A percentile compares a stretch with the other conserved stretches of the same genome.
Conservation (phyloP, 2,329 filamentous ascomycete genomes). For the Pseudocercospora cruenta region DNA sequence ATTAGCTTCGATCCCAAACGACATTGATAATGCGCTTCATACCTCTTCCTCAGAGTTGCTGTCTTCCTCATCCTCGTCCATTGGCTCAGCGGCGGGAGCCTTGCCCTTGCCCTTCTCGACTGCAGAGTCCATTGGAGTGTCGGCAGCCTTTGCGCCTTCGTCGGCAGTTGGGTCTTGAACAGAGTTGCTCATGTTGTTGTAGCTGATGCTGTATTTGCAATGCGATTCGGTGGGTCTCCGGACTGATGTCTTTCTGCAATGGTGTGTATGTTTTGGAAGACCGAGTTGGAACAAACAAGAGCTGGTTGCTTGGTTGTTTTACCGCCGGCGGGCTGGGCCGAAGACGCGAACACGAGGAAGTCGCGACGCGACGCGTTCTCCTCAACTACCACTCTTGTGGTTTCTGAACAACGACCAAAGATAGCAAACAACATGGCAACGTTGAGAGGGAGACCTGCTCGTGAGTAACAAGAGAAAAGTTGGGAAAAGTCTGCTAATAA, state of each 20-base stretch:
- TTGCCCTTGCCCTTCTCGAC: slow-evolving; percentile 86
- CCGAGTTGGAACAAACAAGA: not conserved
- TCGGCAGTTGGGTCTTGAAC: slow-evolving; percentile 30
- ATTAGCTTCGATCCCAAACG: slow-evolving; percentile 5
- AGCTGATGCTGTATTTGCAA: not conserved
- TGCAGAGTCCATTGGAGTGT: slow-evolving; percentile 47
- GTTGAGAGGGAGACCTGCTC: slow-evolving; percentile 65
- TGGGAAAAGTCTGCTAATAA: slow-evolving; percentile 1
- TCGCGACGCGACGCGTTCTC: slow-evolving; percentile 13
- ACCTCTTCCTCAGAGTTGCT: slow-evolving; percentile 46
- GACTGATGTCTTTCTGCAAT: not conserved
- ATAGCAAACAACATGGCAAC: slow-evolving; percentile 39
- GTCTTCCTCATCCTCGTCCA: slow-evolving; percentile 45
- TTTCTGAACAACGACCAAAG: not conserved
- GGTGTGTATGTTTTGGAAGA: not conserved
- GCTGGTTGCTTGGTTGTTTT: not conserved
- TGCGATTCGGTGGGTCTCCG: not conserved
- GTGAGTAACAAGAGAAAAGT: slow-evolving; percentile 41
- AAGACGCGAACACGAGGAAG: not conserved
- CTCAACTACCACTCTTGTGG: not conserved
- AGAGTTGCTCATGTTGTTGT: slow-evolving; percentile 34
- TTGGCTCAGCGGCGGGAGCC: slow-evolving; percentile 61
- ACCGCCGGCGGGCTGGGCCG: not conserved
- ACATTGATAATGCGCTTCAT: slow-evolving; percentile 7
- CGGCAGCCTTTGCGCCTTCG: slow-evolving; percentile 30